These are phyloP conservation scores for Nicotiana tabacum DNA, from an alignment of 257 asterid genomes.

Conservation along the genomic window DNA sequence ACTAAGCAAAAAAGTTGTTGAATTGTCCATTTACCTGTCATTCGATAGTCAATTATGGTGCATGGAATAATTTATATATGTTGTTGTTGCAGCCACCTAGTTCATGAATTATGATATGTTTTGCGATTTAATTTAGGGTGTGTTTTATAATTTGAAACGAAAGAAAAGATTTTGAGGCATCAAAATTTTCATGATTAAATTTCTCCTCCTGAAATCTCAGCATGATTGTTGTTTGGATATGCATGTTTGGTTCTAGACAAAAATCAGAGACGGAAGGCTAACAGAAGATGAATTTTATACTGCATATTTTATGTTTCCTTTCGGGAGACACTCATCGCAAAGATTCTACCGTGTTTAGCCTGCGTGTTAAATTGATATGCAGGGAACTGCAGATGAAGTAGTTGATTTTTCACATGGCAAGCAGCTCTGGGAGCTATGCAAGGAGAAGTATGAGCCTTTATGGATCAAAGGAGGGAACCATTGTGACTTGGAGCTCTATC, in stretches of 20 bases:
- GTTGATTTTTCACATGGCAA: slow-evolving; percentile 83
- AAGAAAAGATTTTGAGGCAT: neutral
- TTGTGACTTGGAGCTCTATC: slow-evolving; percentile 76
- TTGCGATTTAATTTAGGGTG: neutral
- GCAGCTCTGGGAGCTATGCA: slow-evolving; percentile 85
- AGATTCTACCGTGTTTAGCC: neutral
- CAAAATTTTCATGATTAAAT: neutral
- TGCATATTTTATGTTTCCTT: neutral
- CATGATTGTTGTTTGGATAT: neutral
- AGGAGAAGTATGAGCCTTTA: slow-evolving; percentile 76
- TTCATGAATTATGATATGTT: neutral
- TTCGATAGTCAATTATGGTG: neutral
- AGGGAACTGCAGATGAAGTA: slow-evolving; percentile 94
- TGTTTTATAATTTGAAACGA: neutral
- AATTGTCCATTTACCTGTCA: neutral
- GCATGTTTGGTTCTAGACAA: neutral
- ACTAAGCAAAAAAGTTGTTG: neutral
- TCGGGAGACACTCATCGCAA: neutral
- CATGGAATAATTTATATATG: neutral
- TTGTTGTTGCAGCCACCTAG: neutral
- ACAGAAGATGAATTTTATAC: neutral
- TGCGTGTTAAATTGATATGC: slow-evolving; percentile 9
- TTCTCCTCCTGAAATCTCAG: neutral
- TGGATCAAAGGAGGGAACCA: slow-evolving; percentile 89
- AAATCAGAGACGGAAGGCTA: neutral